Conservation (phyloP, 176 grass and related monocot species). For the Avena sativa region DNA sequence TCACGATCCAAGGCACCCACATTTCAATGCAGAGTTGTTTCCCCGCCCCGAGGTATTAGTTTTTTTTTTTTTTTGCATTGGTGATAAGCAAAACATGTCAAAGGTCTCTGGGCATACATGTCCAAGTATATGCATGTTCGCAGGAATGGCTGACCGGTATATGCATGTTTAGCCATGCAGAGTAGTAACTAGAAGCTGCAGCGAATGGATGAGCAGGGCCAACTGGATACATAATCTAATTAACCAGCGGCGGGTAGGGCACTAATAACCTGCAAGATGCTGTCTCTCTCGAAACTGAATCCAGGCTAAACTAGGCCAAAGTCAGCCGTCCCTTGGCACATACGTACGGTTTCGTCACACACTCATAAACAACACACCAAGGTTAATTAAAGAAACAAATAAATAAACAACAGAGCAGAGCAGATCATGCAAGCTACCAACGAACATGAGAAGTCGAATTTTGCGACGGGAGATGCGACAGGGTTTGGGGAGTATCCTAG, state of each 20-base stretch:
- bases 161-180: too few species aligned
- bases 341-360: background rate
- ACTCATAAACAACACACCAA: constrained; percentile 1
- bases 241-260: background rate
- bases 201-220: constrained; percentile 38
- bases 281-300: background rate
- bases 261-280: background rate
- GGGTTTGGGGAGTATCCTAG: background rate
- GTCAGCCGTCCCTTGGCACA: constrained; percentile 17
- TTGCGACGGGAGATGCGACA: constrained; percentile 47
- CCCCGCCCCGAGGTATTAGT: too few species aligned
- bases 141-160: background rate
- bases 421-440: constrained; percentile 5
- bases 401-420: background rate
- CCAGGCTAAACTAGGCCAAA: constrained; percentile 13
- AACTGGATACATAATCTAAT: constrained; percentile 31
- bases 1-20: background rate
- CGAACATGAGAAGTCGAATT: constrained; percentile 44
- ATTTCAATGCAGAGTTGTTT: background rate
- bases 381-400: background rate
- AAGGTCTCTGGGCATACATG: background rate
- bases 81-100: background rate
- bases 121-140: background rate
- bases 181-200: background rate
- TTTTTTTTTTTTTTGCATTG: too few species aligned